Conservation (phyloP, 2,329 filamentous ascomycete species). For the Aspergillus floridensis region DNA sequence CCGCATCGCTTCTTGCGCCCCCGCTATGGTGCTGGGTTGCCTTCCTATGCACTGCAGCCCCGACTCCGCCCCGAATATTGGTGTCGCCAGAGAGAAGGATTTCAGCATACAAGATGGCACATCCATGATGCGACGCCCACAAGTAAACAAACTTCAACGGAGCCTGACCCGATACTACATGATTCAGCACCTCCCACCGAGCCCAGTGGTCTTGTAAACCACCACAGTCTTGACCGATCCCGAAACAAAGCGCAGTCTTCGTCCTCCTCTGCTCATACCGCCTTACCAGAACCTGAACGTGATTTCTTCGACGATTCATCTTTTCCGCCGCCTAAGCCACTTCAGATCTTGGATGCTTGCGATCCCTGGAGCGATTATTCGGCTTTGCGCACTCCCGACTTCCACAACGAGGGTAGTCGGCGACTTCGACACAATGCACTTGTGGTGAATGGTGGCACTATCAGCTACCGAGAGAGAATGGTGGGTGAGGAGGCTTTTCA, state of each 20-base stretch:
- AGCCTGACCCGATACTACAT: background rate
- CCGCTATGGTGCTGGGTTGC: conserved; percentile 29
- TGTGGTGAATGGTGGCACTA: background rate
- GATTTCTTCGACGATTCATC: background rate
- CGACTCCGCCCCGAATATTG: conserved; percentile 20
- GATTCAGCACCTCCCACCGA: background rate
- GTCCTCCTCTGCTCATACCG: background rate
- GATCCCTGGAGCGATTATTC: background rate
- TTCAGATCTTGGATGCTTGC: background rate
- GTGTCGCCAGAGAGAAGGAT: conserved; percentile 19
- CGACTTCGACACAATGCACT: background rate
- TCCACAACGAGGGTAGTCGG: background rate
- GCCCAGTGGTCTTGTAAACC: background rate
- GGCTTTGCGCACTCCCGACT: background rate
- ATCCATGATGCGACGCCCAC: conserved; percentile 14
- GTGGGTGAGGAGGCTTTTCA: background rate
- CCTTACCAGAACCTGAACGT: background rate
- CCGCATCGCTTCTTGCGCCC: conserved; percentile 29
- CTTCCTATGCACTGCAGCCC: conserved; percentile 20
- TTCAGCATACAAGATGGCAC: conserved; percentile 9
- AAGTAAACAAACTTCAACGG: background rate
- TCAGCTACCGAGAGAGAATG: background rate
- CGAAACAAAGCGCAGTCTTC: background rate
- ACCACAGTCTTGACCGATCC: background rate
- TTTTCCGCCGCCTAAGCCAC: background rate